Evolutionary conservation across 2,329 filamentous ascomycete species (phyloP).

Genomic region (Septoria petroselini): DNA sequence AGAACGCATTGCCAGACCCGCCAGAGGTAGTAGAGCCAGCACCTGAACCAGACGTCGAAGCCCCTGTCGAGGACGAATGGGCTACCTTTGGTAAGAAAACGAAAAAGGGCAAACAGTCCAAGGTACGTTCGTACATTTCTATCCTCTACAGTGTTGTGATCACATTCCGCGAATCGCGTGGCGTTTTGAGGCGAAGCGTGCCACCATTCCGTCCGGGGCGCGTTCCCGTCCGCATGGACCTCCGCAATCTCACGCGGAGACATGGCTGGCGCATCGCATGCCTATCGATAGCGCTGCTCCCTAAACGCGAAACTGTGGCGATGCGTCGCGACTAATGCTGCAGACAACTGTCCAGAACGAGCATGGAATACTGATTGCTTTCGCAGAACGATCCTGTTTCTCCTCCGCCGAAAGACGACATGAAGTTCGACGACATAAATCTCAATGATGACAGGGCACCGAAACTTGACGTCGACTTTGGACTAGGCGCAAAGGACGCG

Average conservation of each 20-base stretch:
- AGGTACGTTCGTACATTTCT: slow-evolving; percentile 37
- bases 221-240: slow-evolving; percentile 28
- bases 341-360: slow-evolving; percentile 18
- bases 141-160: slow-evolving; percentile 12
- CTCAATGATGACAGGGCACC: slow-evolving; percentile 47
- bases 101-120: slow-evolving; percentile 38
- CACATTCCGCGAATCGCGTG: slow-evolving; percentile 21
- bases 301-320: slow-evolving; percentile 20
- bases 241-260: slow-evolving; percentile 35
- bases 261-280: slow-evolving; percentile 10
- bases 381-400: slow-evolving; percentile 31
- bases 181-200: slow-evolving; percentile 6
- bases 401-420: slow-evolving; percentile 31
- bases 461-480: slow-evolving; percentile 49
- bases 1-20: slow-evolving; percentile 26
- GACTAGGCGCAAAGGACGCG: slow-evolving; percentile 29
- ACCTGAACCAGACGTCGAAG: slow-evolving; percentile 20
- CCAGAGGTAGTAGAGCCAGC: slow-evolving; percentile 30
- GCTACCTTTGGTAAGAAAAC: slow-evolving; percentile 24
- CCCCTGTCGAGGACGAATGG: slow-evolving; percentile 20
- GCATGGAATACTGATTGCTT: slow-evolving; percentile 22
- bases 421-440: slow-evolving; percentile 48
- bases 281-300: slow-evolving; percentile 29
- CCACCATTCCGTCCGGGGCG: slow-evolving; percentile 22
- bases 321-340: background rate